Evolutionary conservation across 2,329 filamentous ascomycete genomes (phyloP).

Genomic region (Aspergillus chevalieri): DNA sequence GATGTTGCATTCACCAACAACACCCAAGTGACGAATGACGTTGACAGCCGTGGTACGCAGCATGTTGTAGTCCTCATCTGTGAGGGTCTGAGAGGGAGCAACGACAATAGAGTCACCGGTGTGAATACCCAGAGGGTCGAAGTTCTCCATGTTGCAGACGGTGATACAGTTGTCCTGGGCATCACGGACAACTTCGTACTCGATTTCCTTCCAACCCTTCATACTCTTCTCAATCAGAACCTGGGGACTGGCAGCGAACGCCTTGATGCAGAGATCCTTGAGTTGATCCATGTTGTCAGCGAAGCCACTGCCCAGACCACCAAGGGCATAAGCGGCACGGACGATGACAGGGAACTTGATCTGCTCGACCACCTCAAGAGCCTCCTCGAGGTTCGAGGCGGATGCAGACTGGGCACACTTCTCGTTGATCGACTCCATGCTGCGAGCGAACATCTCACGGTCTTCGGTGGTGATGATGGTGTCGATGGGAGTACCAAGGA

Average conservation of each 20-base stretch:
- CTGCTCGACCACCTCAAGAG: conserved; percentile 75
- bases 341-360: conserved; percentile 98
- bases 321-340: conserved; percentile 89
- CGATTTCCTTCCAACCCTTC: conserved; percentile 99
- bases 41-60: conserved; percentile 93
- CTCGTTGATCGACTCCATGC: conserved; percentile 97
- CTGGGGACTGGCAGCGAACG: conserved; percentile 90
- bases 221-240: conserved; percentile 96
- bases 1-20: conserved; percentile 98
- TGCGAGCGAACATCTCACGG: conserved; percentile 91
- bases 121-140: conserved; percentile 94
- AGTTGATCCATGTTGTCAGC: conserved; percentile 81
- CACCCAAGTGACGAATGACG: conserved; percentile 91
- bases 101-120: conserved; percentile 98
- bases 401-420: conserved; percentile 97
- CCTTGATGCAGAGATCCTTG: conserved; percentile 83
- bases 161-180: conserved; percentile 97
- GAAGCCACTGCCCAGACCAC: conserved; percentile 91
- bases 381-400: conserved; percentile 81
- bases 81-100: conserved; percentile 91
- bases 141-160: conserved; percentile 99
- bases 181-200: conserved; percentile 97
- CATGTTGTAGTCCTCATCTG: conserved; percentile 99
- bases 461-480: conserved; percentile 99
- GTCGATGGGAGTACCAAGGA: conserved; percentile 92